phyloP scores from a whole-genome alignment of 768 basidiomycete genomes.

The Coprinopsis strossmayeri region DNA sequence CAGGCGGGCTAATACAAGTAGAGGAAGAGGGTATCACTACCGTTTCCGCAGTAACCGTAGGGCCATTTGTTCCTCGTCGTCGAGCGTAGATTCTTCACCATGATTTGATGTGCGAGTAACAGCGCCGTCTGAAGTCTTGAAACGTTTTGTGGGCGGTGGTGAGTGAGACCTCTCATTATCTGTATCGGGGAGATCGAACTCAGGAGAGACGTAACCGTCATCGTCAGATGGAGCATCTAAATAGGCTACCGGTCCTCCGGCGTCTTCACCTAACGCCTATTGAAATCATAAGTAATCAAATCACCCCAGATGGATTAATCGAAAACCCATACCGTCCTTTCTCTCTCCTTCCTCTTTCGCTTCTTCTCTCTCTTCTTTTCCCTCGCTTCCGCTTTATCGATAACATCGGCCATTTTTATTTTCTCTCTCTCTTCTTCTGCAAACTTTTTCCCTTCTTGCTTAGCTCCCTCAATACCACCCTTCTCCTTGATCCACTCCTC shows the following conservation, averaged over 20 bases:
- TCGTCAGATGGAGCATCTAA: conserved; percentile 31
- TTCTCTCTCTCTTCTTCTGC: conserved; percentile 67
- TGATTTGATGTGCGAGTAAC: conserved; percentile 10
- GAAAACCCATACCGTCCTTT: conserved; percentile 34
- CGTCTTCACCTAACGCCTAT: conserved; percentile 26
- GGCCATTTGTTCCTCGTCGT: conserved; percentile 50
- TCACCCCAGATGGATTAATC: neutral
- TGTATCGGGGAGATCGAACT: conserved; percentile 48
- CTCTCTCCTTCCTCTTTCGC: conserved; percentile 80
- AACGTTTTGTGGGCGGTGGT: conserved; percentile 22
- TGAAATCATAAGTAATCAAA: conserved; percentile 6
- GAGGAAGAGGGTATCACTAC: neutral
- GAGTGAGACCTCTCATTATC: conserved; percentile 26
- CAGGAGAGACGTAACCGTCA: conserved; percentile 68
- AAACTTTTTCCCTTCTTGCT: conserved; percentile 62
- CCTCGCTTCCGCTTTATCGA: conserved; percentile 77
- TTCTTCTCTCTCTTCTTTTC: conserved; percentile 92
- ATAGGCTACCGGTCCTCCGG: conserved; percentile 26
- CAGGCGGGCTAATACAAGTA: no score
- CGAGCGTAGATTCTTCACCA: conserved; percentile 13
- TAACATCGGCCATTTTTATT: conserved; percentile 62
- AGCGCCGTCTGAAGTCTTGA: conserved; percentile 4
- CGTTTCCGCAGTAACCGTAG: conserved; percentile 39
- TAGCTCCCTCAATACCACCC: conserved; percentile 57
- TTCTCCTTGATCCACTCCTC: conserved; percentile 63